A percentile compares a stretch with the other conserved stretches of the same genome.
Conservation (phyloP, 768 basidiomycete genomes). For the Phaffia tasmanica region DNA sequence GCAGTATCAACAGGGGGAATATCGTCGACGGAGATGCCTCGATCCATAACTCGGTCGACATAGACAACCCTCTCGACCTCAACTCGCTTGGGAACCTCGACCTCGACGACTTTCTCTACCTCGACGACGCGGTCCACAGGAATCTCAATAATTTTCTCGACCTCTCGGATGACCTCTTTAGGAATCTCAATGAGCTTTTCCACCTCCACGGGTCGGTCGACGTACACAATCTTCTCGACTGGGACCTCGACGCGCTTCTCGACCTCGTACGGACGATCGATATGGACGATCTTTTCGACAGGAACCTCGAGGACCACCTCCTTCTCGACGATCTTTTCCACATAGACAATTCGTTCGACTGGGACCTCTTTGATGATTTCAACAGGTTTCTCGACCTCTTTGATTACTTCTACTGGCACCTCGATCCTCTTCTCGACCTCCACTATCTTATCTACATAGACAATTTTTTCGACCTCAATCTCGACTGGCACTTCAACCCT, state of each 20-base stretch:
- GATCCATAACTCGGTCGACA: slow-evolving; percentile 20
- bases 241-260: slow-evolving; percentile 34
- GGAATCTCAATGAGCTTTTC: slow-evolving; percentile 27
- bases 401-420: slow-evolving; percentile 31
- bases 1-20: background rate
- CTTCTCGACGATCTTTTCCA: slow-evolving; percentile 31
- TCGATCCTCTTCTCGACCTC: slow-evolving; percentile 33
- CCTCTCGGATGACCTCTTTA: slow-evolving; percentile 25
- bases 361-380: slow-evolving; percentile 30
- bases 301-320: slow-evolving; percentile 31
- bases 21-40: slow-evolving; percentile 6
- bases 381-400: slow-evolving; percentile 27
- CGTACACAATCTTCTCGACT: slow-evolving; percentile 28
- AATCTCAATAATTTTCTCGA: slow-evolving; percentile 24
- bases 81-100: slow-evolving; percentile 28
- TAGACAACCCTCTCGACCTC: slow-evolving; percentile 34
- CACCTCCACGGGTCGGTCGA: slow-evolving; percentile 28
- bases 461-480: slow-evolving; percentile 9
- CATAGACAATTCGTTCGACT: slow-evolving; percentile 21
- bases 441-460: slow-evolving; percentile 27
- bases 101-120: slow-evolving; percentile 28
- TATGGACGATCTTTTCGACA: slow-evolving; percentile 29
- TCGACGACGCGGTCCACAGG: slow-evolving; percentile 24
- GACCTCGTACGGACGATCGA: slow-evolving; percentile 31
- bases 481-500: slow-evolving; percentile 21